phyloP scores from a whole-genome alignment of 164 flowering plant genomes.

The Annona squamosa region DNA sequence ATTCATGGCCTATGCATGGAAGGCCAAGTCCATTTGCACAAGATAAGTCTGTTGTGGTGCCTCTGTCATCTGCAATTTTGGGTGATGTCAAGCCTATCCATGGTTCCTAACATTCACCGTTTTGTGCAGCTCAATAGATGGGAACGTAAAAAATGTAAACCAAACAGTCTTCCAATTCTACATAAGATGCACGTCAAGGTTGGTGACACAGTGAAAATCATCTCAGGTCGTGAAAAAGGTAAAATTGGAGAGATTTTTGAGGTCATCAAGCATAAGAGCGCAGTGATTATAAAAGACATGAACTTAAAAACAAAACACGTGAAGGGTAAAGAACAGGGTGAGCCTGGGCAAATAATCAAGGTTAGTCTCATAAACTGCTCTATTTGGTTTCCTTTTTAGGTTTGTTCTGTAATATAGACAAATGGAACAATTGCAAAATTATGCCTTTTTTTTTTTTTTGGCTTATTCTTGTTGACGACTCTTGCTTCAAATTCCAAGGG shows the following conservation, averaged over 20 bases:
- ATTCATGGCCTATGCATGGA: neutral
- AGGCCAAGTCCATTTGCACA: neutral
- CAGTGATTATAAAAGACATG: constrained; percentile 68
- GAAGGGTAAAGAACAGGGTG: constrained; percentile 73
- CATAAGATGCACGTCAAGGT: constrained; percentile 92
- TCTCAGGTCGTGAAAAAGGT: constrained; percentile 82
- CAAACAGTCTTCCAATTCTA: constrained; percentile 80
- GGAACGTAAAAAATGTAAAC: constrained; percentile 92
- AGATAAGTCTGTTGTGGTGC: neutral
- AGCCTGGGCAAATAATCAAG: constrained; percentile 82
- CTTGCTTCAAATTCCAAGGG: too few relatives aligned
- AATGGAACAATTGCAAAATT: too few relatives aligned
- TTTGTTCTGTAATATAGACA: too few relatives aligned
- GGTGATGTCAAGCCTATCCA: neutral
- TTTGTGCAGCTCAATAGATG: constrained; percentile 73
- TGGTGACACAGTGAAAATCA: constrained; percentile 85
- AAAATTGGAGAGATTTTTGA: constrained; percentile 64
- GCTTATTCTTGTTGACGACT: too few relatives aligned
- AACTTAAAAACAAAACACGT: constrained; percentile 91
- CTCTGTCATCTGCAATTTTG: neutral
- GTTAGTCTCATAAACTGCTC: constrained; percentile 22
- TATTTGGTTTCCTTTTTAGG: neutral
- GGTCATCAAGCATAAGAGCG: constrained; percentile 80
- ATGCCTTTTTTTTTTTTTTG: too few relatives aligned
- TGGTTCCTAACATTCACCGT: neutral